Evolutionary conservation across 73 alveolate genomes (phyloP).

Genomic region (Paramecium sexaurelia): DNA sequence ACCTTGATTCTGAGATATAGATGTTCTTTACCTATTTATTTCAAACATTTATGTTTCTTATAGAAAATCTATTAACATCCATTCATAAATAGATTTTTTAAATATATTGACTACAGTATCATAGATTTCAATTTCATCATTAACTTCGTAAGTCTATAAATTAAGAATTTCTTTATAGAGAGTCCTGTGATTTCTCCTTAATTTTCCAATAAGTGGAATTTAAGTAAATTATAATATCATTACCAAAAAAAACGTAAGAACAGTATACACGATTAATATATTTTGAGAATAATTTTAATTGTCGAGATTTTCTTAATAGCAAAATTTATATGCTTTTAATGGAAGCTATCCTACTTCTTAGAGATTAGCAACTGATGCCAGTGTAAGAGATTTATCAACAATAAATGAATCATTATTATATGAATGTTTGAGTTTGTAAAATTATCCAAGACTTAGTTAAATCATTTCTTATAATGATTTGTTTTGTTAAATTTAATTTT

Average conservation of each 20-base stretch:
- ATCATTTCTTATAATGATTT: neutral
- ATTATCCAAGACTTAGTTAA: neutral
- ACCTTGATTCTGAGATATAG: neutral
- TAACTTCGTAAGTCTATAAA: neutral
- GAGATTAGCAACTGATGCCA: neutral
- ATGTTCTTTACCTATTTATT: neutral
- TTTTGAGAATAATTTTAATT: neutral
- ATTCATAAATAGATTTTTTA: neutral
- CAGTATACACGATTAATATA: neutral
- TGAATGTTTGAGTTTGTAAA: neutral
- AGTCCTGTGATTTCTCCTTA: neutral
- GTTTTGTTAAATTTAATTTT: neutral
- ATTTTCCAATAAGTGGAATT: neutral
- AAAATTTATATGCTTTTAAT: neutral
- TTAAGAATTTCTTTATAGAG: neutral
- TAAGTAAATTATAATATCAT: neutral
- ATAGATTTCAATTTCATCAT: neutral
- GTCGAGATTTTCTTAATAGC: neutral
- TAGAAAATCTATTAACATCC: constrained; percentile 28
- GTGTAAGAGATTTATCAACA: neutral
- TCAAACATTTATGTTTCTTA: constrained; percentile 7
- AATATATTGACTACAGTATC: neutral
- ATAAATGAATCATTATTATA: neutral
- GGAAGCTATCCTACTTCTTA: constrained; percentile 18
- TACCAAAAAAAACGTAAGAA: neutral